Evolutionary conservation across 2,329 filamentous ascomycete genomes (phyloP).

Genomic region (Arthroderma sp.): DNA sequence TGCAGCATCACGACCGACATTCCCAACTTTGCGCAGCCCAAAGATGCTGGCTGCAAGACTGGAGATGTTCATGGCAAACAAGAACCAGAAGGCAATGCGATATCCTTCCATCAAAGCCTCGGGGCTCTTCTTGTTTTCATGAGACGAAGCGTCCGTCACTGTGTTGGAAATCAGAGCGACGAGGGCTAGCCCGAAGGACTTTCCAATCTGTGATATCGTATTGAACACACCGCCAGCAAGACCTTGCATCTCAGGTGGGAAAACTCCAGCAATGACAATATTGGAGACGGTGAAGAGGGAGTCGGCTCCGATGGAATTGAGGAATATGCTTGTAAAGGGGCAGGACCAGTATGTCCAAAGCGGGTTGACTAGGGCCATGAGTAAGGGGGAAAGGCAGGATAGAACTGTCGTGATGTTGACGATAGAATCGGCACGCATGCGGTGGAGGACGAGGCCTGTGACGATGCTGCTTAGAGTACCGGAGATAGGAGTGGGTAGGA

Average conservation of each 20-base stretch:
- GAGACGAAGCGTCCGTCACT: neutral
- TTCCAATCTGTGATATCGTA: conserved; percentile 44
- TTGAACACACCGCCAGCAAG: conserved; percentile 51
- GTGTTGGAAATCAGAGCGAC: conserved; percentile 33
- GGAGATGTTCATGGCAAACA: conserved; percentile 6
- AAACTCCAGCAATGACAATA: conserved; percentile 42
- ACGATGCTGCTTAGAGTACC: conserved; percentile 6
- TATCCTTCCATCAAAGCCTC: conserved; percentile 8
- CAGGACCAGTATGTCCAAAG: conserved; percentile 7
- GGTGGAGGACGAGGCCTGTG: conserved; percentile 5
- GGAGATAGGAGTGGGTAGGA: conserved; percentile 36
- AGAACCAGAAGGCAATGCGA: conserved; percentile 8
- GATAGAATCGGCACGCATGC: conserved; percentile 4
- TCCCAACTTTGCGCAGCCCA: conserved; percentile 4
- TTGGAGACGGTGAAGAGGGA: conserved; percentile 42
- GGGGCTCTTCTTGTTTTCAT: neutral
- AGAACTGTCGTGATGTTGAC: conserved; percentile 3
- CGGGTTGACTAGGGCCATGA: conserved; percentile 7
- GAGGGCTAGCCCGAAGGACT: conserved; percentile 38
- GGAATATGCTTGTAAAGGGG: too few species aligned
- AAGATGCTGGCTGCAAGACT: conserved; percentile 2
- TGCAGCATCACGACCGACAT: too few species aligned
- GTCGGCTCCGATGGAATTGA: too few species aligned
- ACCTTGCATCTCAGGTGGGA: conserved; percentile 43
- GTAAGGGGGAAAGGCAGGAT: conserved; percentile 5